Evolutionary conservation across 192 early-diverging fungal species (phyloP), one percentile per base, ranked within the genome.

Genomic region (Coemansia sp.): DNA sequence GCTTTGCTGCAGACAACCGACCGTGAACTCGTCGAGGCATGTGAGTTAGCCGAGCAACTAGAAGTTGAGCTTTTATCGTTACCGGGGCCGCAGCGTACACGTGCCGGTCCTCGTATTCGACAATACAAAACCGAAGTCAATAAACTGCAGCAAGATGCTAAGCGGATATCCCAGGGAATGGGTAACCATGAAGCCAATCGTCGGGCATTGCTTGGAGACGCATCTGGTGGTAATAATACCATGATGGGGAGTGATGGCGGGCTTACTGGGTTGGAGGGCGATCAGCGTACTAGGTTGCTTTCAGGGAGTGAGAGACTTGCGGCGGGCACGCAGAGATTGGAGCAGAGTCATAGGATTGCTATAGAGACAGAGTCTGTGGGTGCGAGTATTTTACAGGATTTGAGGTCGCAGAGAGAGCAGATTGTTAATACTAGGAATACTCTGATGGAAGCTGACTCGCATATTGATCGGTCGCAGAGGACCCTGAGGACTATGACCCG

Each of bases 31-130:
- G 92, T 93, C 31, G 96, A 98, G 70, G 91, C 90, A 5, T 89
- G 90, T 64, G 96, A 96, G 65, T 92, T 98, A 60, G 91, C 94
- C 49, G 87, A 87, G 55, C 93, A 96, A 85, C 93, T 98, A 90
- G 96, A 96, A 69, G 91, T 95, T 78, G 96, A 98, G 69, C 82
- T 95, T 7, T 69, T 90, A 18, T 90, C 92, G 25, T 81, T 94
- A 14, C 84, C 89, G 12, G 77, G 85, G 2, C 72, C 89, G 14
- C 68, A 79, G 11, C 87, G 89, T 48, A 84, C 82, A 56, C 87
- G 88, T 42, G 82, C 92, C 3, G 86, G 90, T 49, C 86, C 89
- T 3, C 86, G 84, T 36, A 70, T 94, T 30, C 86, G 89, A 36
- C 71, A 77, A 29, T 90, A 88, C 84, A 96, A 93, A 71, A 81